Conservation (phyloP, 495 filamentous ascomycete genomes). For the Talaromyces adpressus region DNA sequence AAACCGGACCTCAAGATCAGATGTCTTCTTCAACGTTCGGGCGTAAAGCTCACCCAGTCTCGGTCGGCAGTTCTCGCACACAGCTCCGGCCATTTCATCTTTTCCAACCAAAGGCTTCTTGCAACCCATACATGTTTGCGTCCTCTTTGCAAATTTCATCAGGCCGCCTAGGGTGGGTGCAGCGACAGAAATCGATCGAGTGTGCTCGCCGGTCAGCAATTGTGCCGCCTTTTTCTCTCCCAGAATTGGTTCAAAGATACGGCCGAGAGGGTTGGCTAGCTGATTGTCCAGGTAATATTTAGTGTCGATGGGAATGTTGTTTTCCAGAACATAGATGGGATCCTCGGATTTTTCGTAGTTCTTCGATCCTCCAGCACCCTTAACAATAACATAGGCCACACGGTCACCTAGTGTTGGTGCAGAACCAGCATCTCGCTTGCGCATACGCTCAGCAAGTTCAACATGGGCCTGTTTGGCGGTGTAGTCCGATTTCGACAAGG, state of each 20-base stretch:
- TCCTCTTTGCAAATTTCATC: conserved; percentile 98
- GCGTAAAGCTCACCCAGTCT: conserved; percentile 90
- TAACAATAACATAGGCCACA: conserved; percentile 97
- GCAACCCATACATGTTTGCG: conserved; percentile 96
- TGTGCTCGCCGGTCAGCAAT: conserved; percentile 84
- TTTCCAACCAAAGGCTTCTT: conserved; percentile 85
- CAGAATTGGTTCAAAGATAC: conserved; percentile 96
- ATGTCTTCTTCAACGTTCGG: conserved; percentile 77
- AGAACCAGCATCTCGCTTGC: conserved; percentile 89
- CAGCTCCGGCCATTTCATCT: conserved; percentile 75
- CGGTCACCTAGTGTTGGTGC: conserved; percentile 92
- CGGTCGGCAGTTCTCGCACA: conserved; percentile 77
- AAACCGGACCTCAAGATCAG: conserved; percentile 88
- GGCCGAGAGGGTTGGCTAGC: conserved; percentile 82
- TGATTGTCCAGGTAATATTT: conserved; percentile 99
- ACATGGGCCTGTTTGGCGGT: conserved; percentile 89
- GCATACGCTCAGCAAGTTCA: conserved; percentile 90
- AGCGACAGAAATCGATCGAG: conserved; percentile 81
- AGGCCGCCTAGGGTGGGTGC: conserved; percentile 84
- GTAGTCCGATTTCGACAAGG: conserved; percentile 78
- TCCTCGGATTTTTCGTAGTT: conserved; percentile 97
- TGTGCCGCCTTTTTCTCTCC: conserved; percentile 83
- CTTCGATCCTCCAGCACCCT: conserved; percentile 77
- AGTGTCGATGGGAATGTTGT: conserved; percentile 97
- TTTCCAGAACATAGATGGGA: conserved; percentile 91